These are phyloP conservation scores for Penicillium sp. DNA, from an alignment of 2,329 filamentous ascomycete genomes.

Conservation along the genomic window DNA sequence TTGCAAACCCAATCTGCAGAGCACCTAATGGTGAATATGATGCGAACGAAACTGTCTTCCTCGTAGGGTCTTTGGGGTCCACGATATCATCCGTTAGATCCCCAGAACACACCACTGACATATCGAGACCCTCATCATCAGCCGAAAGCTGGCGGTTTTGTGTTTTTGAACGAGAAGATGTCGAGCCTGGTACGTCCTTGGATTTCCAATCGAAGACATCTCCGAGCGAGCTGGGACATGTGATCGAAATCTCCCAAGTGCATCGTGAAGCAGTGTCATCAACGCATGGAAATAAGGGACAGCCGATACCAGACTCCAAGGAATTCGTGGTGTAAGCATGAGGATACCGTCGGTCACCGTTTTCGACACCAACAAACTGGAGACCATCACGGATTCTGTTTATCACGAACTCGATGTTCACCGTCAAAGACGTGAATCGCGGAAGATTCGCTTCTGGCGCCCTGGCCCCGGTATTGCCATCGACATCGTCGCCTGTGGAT, in stretches of 20 bases:
- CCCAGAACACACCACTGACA: constrained; percentile 88
- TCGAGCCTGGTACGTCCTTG: constrained; percentile 23
- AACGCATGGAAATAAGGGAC: constrained; percentile 88
- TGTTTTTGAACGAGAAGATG: constrained; percentile 26
- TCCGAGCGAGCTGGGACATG: constrained; percentile 81
- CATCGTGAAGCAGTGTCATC: constrained; percentile 81
- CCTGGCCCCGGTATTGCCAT: constrained; percentile 37
- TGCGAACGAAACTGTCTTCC: constrained; percentile 86
- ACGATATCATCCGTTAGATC: constrained; percentile 81
- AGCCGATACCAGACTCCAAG: constrained; percentile 74
- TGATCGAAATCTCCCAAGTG: constrained; percentile 86
- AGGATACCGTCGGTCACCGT: constrained; percentile 78
- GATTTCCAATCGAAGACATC: constrained; percentile 60
- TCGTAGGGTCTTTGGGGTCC: constrained; percentile 73
- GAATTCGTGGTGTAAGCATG: constrained; percentile 89
- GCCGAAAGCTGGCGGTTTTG: constrained; percentile 55
- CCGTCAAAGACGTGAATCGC: constrained; percentile 60
- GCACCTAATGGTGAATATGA: constrained; percentile 75
- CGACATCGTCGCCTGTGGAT: constrained; percentile 40
- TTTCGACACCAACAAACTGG: constrained; percentile 85
- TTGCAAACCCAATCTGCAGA: constrained; percentile 87
- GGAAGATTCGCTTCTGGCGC: constrained; percentile 42
- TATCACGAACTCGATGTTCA: constrained; percentile 76
- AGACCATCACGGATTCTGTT: constrained; percentile 79
- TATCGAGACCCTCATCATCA: constrained; percentile 84